Base-by-base conservation (phyloP, 805 yeast species). In the Wickerhamomyces tratensis region DNA sequence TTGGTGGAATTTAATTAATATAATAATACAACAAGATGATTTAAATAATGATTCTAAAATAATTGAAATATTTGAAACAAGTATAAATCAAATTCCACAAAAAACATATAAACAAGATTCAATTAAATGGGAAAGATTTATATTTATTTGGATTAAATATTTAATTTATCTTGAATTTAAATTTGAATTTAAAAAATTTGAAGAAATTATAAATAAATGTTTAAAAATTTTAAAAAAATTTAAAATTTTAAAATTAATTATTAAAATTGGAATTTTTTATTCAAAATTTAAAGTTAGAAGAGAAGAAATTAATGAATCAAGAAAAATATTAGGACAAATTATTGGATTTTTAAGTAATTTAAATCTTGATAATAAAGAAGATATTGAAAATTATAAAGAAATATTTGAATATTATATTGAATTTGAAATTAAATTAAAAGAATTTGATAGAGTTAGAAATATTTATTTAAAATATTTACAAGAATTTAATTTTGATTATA, bases 381-480 rank as follows among this genome's bases (percentile, higher is more conserved):
- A 20, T 20, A 20, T 20, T 20, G 20, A 20, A 53, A 65, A 62
- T 1, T 8, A 27, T 7, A 27, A 12, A 31, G 76, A 75, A 41
- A 59, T 86, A 0, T 78, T 82, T 54, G 65, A 64, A 46, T 68
- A 68, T 46, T 93, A 93, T 60, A 80, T 91, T 39, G 66, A 63
- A 2, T 49, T 88, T 33, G 97, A 91, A 56, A 65, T 65, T 35
- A 64, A 68, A 41, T 58, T 89, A 38, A 84, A 83, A 34, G 93
- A 88, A 52, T 84, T 84, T 68, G 94, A 83, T 46, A 63, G 96
- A 33, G 88, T 82, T 7, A 64, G 98, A 31, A 77, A 65, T 56
- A 54, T 93, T 4, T 87, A 77, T 56, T 85, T 80, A 48, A 79
- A 76, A 53, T 75, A 73, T 63, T 48, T 85, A n/a, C 81, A 77